Percentiles rank a stretch among this genome's conserved stretches.
These are phyloP conservation scores for Penicillium brasilianum DNA, from an alignment of 2,329 filamentous ascomycete species.

Conservation along the genomic window DNA sequence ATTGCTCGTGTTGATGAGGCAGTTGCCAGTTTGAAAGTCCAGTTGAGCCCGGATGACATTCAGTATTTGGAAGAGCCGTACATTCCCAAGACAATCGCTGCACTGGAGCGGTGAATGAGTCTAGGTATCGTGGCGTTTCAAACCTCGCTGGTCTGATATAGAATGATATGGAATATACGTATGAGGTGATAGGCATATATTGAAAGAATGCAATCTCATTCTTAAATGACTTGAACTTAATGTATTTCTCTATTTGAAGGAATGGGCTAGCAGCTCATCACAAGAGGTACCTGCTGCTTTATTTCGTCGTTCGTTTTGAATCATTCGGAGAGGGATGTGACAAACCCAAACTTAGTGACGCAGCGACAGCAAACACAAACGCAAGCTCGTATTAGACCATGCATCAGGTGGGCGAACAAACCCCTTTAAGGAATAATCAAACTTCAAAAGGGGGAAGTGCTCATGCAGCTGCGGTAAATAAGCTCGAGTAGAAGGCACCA, in stretches of 20 bases:
- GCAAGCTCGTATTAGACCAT: too few relatives aligned
- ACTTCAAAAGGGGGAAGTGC: not conserved
- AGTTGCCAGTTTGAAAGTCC: constrained; percentile 52
- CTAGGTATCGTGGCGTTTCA: not conserved
- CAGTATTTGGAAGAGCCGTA: constrained; percentile 68
- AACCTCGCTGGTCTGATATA: not conserved
- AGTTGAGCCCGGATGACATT: constrained; percentile 63
- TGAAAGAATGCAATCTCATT: not conserved
- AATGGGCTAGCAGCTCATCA: not conserved
- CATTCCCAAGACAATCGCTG: constrained; percentile 52
- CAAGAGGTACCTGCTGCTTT: not conserved
- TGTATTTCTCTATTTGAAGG: too few relatives aligned
- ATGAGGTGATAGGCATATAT: not conserved
- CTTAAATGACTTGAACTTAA: not conserved
- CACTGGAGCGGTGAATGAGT: constrained; percentile 34
- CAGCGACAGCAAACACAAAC: not conserved
- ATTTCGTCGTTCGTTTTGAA: not conserved
- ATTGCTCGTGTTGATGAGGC: constrained; percentile 67
- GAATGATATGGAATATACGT: not conserved
- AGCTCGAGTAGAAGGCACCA: not conserved
- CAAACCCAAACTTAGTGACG: not conserved
- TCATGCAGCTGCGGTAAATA: not conserved
- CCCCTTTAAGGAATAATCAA: not conserved
- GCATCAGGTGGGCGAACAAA: not conserved
- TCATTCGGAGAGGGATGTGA: not conserved